Conservation (phyloP, 768 basidiomycete genomes). For the Pluteus cervinus region DNA sequence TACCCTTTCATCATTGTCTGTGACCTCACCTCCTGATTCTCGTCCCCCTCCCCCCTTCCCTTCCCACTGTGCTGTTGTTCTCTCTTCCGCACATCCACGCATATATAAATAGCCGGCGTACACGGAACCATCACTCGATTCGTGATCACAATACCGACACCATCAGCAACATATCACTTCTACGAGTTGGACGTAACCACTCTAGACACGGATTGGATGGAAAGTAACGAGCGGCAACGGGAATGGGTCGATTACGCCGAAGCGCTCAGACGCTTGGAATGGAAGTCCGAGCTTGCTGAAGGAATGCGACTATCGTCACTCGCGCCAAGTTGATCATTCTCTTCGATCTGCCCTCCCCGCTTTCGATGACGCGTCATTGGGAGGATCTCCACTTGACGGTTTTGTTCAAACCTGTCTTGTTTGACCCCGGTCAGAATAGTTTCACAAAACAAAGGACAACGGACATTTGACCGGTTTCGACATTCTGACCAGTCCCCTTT, state of each 20-base stretch:
- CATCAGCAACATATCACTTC: slow-evolving; percentile 82
- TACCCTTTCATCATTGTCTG: slow-evolving; percentile 74
- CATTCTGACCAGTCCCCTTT: no score
- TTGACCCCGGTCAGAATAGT: no score
- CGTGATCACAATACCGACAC: slow-evolving; percentile 75
- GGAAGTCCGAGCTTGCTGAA: slow-evolving; percentile 83
- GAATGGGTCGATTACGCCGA: slow-evolving; percentile 90
- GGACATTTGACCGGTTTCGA: no score
- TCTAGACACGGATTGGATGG: slow-evolving; percentile 78
- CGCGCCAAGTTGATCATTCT: no score
- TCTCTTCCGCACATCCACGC: slow-evolving; percentile 13
- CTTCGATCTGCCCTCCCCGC: no score
- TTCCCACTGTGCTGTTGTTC: slow-evolving; percentile 16
- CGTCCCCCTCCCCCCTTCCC: slow-evolving; percentile 35
- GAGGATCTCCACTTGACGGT: no score
- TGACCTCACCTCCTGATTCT: slow-evolving; percentile 68
- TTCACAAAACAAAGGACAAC: no score
- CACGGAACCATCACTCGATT: slow-evolving; percentile 82
- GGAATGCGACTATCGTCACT: slow-evolving; percentile 68
- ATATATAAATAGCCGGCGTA: slow-evolving; percentile 63
- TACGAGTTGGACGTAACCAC: slow-evolving; percentile 80
- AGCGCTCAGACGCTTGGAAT: slow-evolving; percentile 65
- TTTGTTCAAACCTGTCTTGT: no score
- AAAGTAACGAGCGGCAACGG: slow-evolving; percentile 69
- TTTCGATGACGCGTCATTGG: no score